Evolutionary conservation across 257 asterid genomes (phyloP).

Genomic region (Solanum gracilifrons): DNA sequence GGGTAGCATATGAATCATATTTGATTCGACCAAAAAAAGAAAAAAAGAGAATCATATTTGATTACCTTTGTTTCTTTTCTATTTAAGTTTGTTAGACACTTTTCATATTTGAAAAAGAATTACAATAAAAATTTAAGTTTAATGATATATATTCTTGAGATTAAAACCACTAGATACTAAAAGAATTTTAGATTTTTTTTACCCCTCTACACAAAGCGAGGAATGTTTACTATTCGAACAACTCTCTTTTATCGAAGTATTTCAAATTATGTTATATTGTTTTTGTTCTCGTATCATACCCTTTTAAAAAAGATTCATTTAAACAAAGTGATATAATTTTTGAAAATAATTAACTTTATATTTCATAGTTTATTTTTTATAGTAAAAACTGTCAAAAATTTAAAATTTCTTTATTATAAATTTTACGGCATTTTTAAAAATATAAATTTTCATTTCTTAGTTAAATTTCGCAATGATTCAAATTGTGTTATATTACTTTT

Average conservation of each 20-base stretch:
- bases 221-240: accelerated
- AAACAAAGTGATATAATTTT: neutral
- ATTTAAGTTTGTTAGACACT: neutral
- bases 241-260: neutral
- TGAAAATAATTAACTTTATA: neutral
- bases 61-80: neutral
- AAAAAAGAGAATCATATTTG: neutral
- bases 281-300: neutral
- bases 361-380: neutral
- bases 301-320: neutral
- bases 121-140: neutral
- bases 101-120: neutral
- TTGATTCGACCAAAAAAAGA: neutral
- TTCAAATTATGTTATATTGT: neutral
- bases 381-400: neutral
- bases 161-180: neutral
- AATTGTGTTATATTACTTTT: neutral
- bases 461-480: neutral
- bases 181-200: neutral
- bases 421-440: neutral
- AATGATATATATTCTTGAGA: neutral
- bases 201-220: neutral
- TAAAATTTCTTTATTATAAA: neutral
- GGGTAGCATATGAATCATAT: neutral
- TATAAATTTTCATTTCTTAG: neutral